Evolutionary conservation across 805 yeast genomes (phyloP), one percentile per base, ranked within the genome.

Genomic region (Lachancea lanzarotensis): DNA sequence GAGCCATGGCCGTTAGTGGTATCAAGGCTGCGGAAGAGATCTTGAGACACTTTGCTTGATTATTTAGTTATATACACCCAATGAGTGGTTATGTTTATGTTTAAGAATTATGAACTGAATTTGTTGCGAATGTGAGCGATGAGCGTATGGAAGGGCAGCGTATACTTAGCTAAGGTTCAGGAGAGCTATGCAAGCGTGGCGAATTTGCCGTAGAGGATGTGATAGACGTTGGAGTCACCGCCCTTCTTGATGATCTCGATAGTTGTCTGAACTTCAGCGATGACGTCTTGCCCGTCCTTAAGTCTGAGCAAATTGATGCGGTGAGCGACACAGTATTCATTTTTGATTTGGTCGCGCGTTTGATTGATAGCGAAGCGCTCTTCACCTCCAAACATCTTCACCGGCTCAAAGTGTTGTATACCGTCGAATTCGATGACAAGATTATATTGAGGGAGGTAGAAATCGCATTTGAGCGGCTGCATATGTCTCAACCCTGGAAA

Each of bases 1-100:
- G 88, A 48, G 89, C 89, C 38, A 83, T 83, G 90, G 82, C 78
- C 29, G 74, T 81, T 46, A 77, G 84, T 22, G 91, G 91, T 56
- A 82, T 82, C 54, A 81, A 82, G 67, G 89, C 90, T 35, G 90
- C 89, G 19, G 86, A 82, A 39, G 65, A 62, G 39, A 62, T 62
- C 49, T 51, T 62, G 54, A 55, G 51, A 43, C 66, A 62, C 44
- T 62, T 62, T 48, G 60, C 63, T 35, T 29, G 31, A 29, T 7
- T 4, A 29, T 12, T 26, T 39, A 26, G 29, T 26, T 26, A 26
- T 26, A 26, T 26, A 26, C 11, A 26, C 29, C 11, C 29, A 11
- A 26, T 26, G 29, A 26, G 29, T 34, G 7, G 13, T 17, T 16
- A 17, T 16, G 38, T 29, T 29, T 29, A 29, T 12, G 25, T 22